Percentiles rank a stretch among this genome's conserved stretches.
These are phyloP conservation scores for Starmerella etchellsii DNA, from an alignment of 805 yeast species.

Conservation along the genomic window DNA sequence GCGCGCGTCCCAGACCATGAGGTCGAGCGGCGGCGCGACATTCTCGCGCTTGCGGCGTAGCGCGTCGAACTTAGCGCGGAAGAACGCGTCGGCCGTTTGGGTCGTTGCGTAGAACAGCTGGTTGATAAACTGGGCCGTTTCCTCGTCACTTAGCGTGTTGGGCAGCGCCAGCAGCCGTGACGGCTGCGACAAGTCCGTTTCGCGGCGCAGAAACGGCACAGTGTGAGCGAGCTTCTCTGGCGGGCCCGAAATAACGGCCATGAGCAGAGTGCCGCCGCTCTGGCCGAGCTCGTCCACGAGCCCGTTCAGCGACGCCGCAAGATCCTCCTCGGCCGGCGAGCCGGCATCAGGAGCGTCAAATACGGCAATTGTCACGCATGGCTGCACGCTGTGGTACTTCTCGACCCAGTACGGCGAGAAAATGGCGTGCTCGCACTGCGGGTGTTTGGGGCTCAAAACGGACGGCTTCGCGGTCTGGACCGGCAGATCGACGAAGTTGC, in stretches of 20 bases:
- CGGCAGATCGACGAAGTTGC: conserved; percentile 6
- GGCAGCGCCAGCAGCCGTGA: conserved; percentile 35
- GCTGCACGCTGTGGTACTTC: conserved; percentile 38
- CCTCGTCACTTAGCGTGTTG: conserved; percentile 30
- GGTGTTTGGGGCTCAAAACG: conserved; percentile 34
- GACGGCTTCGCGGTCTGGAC: conserved; percentile 21
- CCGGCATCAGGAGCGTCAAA: conserved; percentile 27
- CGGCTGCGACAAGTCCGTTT: conserved; percentile 34
- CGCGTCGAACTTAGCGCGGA: conserved; percentile 12
- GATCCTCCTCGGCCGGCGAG: conserved; percentile 26
- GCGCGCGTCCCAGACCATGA: conserved; percentile 37
- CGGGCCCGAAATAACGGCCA: conserved; percentile 29
- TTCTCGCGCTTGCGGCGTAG: conserved; percentile 18
- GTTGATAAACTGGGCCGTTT: conserved; percentile 31
- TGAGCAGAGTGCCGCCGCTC: conserved; percentile 25
- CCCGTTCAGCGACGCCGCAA: conserved; percentile 22
- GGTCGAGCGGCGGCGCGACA: conserved; percentile 16
- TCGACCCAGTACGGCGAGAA: conserved; percentile 40
- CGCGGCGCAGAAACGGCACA: conserved; percentile 28
- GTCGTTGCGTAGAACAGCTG: conserved; percentile 30
- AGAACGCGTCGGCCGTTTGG: conserved; percentile 36
- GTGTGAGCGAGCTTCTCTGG: conserved; percentile 24
- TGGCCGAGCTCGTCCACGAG: conserved; percentile 21
- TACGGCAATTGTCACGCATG: conserved; percentile 37
- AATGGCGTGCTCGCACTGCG: conserved; percentile 30